phyloP scores from a whole-genome alignment of 192 early-diverging fungal genomes.

The Paraglomus occultum region DNA sequence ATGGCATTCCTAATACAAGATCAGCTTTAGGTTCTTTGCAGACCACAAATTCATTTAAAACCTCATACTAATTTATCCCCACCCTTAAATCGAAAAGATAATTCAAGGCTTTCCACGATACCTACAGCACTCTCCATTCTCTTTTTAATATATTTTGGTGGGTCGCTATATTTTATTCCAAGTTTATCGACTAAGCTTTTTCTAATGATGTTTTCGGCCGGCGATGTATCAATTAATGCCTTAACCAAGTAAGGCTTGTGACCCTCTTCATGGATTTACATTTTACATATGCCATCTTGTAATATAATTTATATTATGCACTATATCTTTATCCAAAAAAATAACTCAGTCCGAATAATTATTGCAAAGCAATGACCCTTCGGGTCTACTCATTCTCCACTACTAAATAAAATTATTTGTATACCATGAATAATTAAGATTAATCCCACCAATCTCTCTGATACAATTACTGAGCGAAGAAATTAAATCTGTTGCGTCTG shows the following conservation, averaged over 20 bases:
- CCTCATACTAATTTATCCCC: background rate
- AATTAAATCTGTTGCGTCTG: background rate
- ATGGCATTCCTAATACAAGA: background rate
- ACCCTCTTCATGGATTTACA: too few relatives aligned
- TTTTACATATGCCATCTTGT: too few relatives aligned
- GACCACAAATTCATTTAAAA: background rate
- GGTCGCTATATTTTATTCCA: conserved; percentile 7
- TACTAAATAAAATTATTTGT: conserved; percentile 22
- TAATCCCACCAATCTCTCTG: conserved; percentile 10
- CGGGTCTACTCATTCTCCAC: too few relatives aligned
- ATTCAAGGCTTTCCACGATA: background rate
- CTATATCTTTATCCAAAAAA: too few relatives aligned
- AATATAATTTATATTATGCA: too few relatives aligned
- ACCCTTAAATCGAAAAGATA: background rate
- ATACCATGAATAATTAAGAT: conserved; percentile 13
- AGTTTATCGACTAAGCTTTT: conserved; percentile 1
- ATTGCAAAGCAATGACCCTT: too few relatives aligned
- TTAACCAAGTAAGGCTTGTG: too few relatives aligned
- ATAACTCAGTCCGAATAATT: too few relatives aligned
- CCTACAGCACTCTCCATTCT: background rate
- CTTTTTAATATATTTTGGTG: background rate
- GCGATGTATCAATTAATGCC: conserved; percentile 13
- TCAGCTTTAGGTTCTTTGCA: background rate
- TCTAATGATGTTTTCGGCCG: conserved; percentile 1
- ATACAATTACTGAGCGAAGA: conserved; percentile 2